Conservation (phyloP, 1,139 yeast species). For the Entelexis paramagnoliae region DNA sequence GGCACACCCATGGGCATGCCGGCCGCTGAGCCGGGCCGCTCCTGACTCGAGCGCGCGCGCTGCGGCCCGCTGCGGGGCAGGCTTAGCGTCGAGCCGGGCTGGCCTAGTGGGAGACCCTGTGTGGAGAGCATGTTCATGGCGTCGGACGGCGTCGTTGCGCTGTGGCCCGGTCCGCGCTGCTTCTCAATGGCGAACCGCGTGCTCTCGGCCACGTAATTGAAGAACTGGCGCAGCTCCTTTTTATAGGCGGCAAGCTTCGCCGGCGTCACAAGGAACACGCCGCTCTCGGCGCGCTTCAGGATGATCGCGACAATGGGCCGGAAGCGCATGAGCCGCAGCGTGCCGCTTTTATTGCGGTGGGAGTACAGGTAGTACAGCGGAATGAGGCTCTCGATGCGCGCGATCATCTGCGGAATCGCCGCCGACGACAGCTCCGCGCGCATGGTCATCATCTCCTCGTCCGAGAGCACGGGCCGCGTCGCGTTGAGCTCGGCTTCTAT, state of each 20-base stretch:
- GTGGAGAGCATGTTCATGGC: constrained; percentile 5
- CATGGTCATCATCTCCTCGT: constrained; percentile 55
- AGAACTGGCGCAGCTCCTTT: constrained; percentile 61
- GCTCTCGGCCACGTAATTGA: constrained; percentile 53
- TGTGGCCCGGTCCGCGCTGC: constrained; percentile 1
- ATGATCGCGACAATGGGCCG: constrained; percentile 70
- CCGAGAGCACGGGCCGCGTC: constrained; percentile 48
- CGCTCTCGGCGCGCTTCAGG: constrained; percentile 49
- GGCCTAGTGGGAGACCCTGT: neutral
- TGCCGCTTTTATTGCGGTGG: constrained; percentile 63
- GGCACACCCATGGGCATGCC: constrained; percentile 3
- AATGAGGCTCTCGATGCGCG: constrained; percentile 62
- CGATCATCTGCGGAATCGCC: constrained; percentile 35
- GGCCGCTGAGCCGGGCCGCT: constrained; percentile 18
- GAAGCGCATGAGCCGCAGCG: constrained; percentile 65
- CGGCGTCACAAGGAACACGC: constrained; percentile 55
- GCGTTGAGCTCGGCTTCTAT: constrained; percentile 48
- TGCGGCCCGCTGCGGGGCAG: neutral
- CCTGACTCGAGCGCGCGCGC: constrained; percentile 5
- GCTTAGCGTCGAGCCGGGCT: neutral
- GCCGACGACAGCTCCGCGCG: constrained; percentile 53
- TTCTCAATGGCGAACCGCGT: constrained; percentile 14
- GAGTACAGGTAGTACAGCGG: constrained; percentile 60
- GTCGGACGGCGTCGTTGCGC: neutral
- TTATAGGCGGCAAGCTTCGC: constrained; percentile 61